Evolutionary conservation across 1,284 basidiomycete genomes (phyloP).

Genomic region (Boletus subluridellus): DNA sequence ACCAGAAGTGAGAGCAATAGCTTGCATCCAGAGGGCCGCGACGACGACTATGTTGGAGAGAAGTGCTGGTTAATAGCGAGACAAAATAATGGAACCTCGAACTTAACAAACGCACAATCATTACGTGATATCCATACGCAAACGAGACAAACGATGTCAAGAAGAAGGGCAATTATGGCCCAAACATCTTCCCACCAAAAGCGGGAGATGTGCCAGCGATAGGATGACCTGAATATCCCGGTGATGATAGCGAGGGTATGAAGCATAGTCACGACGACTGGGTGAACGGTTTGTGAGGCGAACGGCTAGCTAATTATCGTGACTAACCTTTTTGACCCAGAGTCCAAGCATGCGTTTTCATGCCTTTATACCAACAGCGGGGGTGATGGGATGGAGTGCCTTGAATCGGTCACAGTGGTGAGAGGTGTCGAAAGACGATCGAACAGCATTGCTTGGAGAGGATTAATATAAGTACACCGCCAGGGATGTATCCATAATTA

Average conservation of each 20-base stretch:
- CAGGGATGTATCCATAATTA: background rate
- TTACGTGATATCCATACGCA: background rate
- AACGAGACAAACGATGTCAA: background rate
- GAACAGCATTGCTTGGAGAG: background rate
- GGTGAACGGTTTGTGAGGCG: background rate
- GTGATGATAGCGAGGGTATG: constrained; percentile 4
- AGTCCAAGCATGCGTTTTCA: background rate
- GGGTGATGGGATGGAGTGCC: background rate
- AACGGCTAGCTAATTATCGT: background rate
- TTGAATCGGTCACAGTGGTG: background rate
- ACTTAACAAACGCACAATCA: background rate
- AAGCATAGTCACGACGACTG: background rate
- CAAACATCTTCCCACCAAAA: constrained; percentile 12
- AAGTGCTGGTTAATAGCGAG: background rate
- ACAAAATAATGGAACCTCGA: background rate
- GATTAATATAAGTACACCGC: background rate
- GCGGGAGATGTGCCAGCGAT: constrained; percentile 5
- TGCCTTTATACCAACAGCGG: background rate
- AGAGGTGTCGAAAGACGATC: background rate
- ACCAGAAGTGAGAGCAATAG: background rate
- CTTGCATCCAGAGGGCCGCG: background rate
- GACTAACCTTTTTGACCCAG: background rate
- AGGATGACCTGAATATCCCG: background rate
- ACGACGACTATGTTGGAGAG: background rate
- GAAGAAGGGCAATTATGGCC: constrained; percentile 1